A percentile compares a stretch with the other conserved stretches of the same genome.
phyloP scores from a whole-genome alignment of 1,284 basidiomycete species.

The Cerrena zonata region DNA sequence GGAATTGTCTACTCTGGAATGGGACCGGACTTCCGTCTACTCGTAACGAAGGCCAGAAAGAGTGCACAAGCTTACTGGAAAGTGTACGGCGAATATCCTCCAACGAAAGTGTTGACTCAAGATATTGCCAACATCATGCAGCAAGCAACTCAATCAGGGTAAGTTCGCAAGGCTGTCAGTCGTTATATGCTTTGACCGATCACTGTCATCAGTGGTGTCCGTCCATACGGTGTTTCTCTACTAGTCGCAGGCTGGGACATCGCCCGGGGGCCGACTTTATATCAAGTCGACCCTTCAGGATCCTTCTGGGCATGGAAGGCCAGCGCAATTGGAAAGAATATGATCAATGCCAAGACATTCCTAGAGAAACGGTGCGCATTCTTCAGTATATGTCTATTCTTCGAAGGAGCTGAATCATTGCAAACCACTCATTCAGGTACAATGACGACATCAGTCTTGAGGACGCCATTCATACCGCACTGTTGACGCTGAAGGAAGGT shows the following conservation, averaged over 20 bases:
- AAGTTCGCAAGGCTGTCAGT: slow-evolving; percentile 27
- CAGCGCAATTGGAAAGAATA: slow-evolving; percentile 98
- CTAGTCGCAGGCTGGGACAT: slow-evolving; percentile 95
- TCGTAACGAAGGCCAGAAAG: slow-evolving; percentile 92
- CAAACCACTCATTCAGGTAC: slow-evolving; percentile 56
- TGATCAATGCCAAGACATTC: slow-evolving; percentile 99
- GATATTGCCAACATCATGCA: slow-evolving; percentile 99
- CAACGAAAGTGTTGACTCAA: slow-evolving; percentile 91
- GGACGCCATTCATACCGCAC: slow-evolving; percentile 98
- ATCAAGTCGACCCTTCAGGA: slow-evolving; percentile 98
- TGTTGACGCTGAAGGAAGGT: slow-evolving; percentile 96
- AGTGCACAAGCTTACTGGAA: slow-evolving; percentile 99
- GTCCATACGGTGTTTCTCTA: slow-evolving; percentile 95
- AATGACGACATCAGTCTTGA: slow-evolving; percentile 99
- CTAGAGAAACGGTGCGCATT: slow-evolving; percentile 85
- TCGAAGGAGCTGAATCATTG: neutral
- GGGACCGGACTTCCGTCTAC: slow-evolving; percentile 96
- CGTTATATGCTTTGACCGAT: neutral
- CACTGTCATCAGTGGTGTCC: slow-evolving; percentile 71
- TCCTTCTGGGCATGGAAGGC: slow-evolving; percentile 99
- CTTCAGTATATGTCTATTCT: slow-evolving; percentile 8
- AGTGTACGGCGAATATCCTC: slow-evolving; percentile 98
- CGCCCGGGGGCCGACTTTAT: slow-evolving; percentile 86
- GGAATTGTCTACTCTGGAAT: slow-evolving; percentile 99
- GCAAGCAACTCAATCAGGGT: slow-evolving; percentile 98